Evolutionary conservation across 768 basidiomycete species (phyloP), one percentile per base, ranked within the genome.

Genomic region (Cantharellus cinnabarinus): DNA sequence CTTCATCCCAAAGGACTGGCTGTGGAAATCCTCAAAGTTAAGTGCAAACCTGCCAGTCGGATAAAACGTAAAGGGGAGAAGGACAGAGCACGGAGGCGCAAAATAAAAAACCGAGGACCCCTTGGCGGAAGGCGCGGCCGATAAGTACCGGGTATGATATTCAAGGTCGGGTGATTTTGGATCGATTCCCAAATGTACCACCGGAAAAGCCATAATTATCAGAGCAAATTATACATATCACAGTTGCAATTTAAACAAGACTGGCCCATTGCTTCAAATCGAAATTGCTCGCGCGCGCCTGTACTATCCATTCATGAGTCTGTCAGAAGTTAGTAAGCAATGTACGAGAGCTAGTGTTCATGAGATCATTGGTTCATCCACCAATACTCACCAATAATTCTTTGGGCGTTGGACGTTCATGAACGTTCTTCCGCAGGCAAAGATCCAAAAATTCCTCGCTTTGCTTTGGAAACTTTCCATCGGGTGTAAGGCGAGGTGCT

Each of bases 401-500:
- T 68, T 89, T 91, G 4, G 93, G 91, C 39, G 88, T 87, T 71
- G 76, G 81, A 66, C 94, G 75, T 62, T 71, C 72, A 60, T 83
- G 82, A 3, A 89, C 90, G 67, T 97, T 89, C 72, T 99, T 99
- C 68, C 83, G 65, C 71, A 98, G 69, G 72, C 91, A 98, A 53
- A 79, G 81, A 68, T 95, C 85, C 51, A 98, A 80, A 63, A 99
- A 98, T 56, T 74, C 74, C 65, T 89, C 86, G 34, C 87, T 85
- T 67, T 83, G 79, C 58, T 70, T 69, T 2, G 86, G 83, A 75
- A 78, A 85, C 63, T 76, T 76, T 41, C 82, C 83, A 60, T 85
- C 81, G 1, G 81, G 79, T 5, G 82, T 82, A 63, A 99, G 70
- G 67, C 79, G 76, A 48, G 95, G 95, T 37, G 95, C 94, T 60